phyloP scores from a whole-genome alignment of 2,329 filamentous ascomycete genomes.

The Phaeosphaeria sp. region DNA sequence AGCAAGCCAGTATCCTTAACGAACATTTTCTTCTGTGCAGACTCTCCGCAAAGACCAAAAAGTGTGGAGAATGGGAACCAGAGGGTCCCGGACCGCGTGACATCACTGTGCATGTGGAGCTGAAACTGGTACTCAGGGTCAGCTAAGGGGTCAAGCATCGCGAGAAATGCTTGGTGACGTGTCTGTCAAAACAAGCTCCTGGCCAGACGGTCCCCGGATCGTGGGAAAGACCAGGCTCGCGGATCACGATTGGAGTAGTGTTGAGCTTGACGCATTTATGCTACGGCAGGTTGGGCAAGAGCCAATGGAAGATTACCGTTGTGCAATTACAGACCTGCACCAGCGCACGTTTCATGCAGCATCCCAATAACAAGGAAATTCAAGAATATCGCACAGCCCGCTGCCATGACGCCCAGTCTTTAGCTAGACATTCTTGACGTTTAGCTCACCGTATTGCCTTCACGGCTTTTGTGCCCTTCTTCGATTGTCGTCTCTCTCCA shows the following conservation, averaged over 20 bases:
- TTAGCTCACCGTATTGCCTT: constrained; percentile 4
- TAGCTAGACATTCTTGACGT: too few relatives aligned
- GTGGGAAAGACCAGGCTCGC: background rate
- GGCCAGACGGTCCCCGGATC: background rate
- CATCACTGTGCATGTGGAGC: constrained; percentile 25
- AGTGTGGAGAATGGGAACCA: constrained; percentile 12
- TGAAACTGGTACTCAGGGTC: constrained; percentile 17
- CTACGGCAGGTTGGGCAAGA: constrained; percentile 8
- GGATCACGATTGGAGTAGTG: constrained; percentile 1
- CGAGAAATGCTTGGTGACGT: constrained; percentile 38
- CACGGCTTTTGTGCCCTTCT: constrained; percentile 6
- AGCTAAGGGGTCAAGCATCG: constrained; percentile 37
- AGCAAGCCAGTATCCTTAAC: too few relatives aligned
- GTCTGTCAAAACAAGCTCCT: constrained; percentile 15
- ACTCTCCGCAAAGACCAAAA: background rate
- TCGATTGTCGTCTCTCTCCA: background rate
- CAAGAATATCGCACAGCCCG: constrained; percentile 1
- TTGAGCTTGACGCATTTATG: background rate
- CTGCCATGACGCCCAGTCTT: constrained; percentile 26
- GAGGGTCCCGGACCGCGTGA: constrained; percentile 17
- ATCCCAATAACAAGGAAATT: constrained; percentile 30
- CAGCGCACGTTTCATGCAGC: constrained; percentile 12
- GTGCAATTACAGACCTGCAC: constrained; percentile 7
- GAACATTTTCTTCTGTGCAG: background rate
- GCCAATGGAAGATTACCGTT: constrained; percentile 14